phyloP scores from a whole-genome alignment of 2,329 filamentous ascomycete genomes.

The Colletotrichum cordylinicola region DNA sequence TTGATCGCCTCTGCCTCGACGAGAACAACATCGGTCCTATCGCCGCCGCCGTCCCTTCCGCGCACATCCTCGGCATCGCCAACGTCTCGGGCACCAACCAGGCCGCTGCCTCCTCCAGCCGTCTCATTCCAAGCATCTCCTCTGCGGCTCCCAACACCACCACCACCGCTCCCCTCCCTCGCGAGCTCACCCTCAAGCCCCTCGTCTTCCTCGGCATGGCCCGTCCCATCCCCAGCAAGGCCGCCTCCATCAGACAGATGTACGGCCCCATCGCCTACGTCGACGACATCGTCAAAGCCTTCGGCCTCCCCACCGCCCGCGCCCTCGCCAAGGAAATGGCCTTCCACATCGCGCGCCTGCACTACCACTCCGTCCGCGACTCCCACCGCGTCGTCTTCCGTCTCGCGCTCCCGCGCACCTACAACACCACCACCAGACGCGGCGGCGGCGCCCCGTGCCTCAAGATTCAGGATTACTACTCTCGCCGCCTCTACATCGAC shows the following conservation, averaged over 20 bases:
- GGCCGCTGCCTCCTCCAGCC: too few species aligned
- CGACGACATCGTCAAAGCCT: not conserved
- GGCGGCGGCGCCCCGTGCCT: not conserved
- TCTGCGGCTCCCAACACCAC: fast-evolving
- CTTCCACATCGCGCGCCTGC: not conserved
- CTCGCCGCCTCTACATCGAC: not conserved
- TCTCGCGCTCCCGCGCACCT: not conserved
- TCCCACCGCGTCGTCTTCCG: not conserved
- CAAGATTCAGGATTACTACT: not conserved
- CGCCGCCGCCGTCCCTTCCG: not conserved
- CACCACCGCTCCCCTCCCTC: fast-evolving
- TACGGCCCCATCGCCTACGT: not conserved
- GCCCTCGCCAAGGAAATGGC: not conserved
- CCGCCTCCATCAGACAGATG: not conserved
- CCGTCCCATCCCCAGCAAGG: not conserved
- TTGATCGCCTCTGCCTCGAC: not conserved
- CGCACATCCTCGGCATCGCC: not conserved
- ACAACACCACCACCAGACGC: not conserved
- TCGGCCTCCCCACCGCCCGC: not conserved
- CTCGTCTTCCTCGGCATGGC: not conserved
- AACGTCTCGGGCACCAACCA: not conserved
- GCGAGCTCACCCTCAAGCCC: not conserved
- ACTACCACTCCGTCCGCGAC: not conserved
- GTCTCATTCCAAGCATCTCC: not conserved
- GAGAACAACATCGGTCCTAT: not conserved